phyloP scores from a whole-genome alignment of 768 basidiomycete species.

The Mycena chlorophos region DNA sequence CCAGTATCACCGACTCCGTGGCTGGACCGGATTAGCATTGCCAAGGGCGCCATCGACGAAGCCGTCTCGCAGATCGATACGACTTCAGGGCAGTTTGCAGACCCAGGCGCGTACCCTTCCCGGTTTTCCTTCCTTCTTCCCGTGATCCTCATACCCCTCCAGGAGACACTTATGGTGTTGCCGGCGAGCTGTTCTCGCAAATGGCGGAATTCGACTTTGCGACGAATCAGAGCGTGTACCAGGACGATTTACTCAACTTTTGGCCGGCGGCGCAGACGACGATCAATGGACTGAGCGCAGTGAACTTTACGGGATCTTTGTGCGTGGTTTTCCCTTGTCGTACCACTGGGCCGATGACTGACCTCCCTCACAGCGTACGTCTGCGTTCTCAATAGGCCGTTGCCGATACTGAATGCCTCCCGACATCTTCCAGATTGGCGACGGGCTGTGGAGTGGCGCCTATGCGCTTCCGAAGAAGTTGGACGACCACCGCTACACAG shows the following conservation, averaged over 20 bases:
- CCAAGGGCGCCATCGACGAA: constrained; percentile 12
- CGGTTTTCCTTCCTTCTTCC: neutral
- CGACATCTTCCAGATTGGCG: neutral
- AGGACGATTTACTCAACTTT: constrained; percentile 1
- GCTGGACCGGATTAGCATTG: constrained; percentile 5
- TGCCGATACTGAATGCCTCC: neutral
- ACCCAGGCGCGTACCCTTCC: neutral
- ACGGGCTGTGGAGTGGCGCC: neutral
- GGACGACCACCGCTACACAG: neutral
- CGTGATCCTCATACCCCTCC: neutral
- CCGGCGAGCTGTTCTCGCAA: constrained; percentile 8
- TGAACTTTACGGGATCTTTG: constrained; percentile 5
- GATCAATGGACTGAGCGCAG: neutral
- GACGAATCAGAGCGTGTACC: constrained; percentile 9
- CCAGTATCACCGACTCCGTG: constrained; percentile 7
- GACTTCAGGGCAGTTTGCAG: neutral
- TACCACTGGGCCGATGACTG: neutral
- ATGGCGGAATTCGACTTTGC: constrained; percentile 19
- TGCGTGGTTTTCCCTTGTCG: neutral
- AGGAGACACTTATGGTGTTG: constrained; percentile 2
- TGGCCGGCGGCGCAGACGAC: neutral
- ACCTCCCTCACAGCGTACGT: neutral
- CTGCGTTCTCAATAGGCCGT: neutral
- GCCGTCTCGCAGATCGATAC: constrained; percentile 2
- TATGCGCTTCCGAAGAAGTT: neutral